These are phyloP conservation scores for Danielia oregonensis DNA, from an alignment of 805 yeast genomes.

Conservation along the genomic window DNA sequence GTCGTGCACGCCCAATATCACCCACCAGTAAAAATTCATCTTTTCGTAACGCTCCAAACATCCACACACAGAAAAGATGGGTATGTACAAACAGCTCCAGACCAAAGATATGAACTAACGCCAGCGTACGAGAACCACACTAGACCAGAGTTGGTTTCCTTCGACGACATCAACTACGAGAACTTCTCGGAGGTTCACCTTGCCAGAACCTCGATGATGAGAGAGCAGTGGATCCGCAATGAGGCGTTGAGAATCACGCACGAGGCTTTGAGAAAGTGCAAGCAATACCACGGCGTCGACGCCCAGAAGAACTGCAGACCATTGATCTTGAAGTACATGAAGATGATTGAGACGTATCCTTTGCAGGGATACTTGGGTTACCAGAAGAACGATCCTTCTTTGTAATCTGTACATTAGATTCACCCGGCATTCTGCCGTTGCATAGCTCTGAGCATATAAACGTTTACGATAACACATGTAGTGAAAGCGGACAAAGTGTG, in stretches of 20 bases:
- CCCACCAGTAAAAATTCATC: constrained; percentile 31
- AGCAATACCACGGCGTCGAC: constrained; percentile 50
- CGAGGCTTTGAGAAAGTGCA: constrained; percentile 74
- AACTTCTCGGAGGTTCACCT: constrained; percentile 57
- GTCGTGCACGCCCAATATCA: constrained; percentile 18
- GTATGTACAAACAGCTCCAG: constrained; percentile 10
- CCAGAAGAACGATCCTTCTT: constrained; percentile 83
- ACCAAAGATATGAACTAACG: constrained; percentile 12
- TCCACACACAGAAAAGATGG: constrained; percentile 6
- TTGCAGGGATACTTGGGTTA: constrained; percentile 77
- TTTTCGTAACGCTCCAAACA: constrained; percentile 18
- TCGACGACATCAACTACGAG: constrained; percentile 76
- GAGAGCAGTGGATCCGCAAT: constrained; percentile 76
- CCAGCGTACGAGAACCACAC: constrained; percentile 38
- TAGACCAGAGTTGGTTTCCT: constrained; percentile 71
- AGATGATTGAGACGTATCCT: constrained; percentile 66
- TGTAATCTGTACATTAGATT: constrained; percentile 31
- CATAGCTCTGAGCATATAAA: too few relatives aligned
- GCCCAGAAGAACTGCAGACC: constrained; percentile 74
- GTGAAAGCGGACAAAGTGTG: too few relatives aligned
- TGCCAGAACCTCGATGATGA: constrained; percentile 74
- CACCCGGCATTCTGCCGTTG: too few relatives aligned
- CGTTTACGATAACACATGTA: too few relatives aligned
- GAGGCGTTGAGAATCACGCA: constrained; percentile 65
- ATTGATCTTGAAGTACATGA: constrained; percentile 71